Percentiles rank a stretch among this genome's conserved stretches.
Conservation (phyloP, 257 asterid genomes). For the Linaria vulgaris region DNA sequence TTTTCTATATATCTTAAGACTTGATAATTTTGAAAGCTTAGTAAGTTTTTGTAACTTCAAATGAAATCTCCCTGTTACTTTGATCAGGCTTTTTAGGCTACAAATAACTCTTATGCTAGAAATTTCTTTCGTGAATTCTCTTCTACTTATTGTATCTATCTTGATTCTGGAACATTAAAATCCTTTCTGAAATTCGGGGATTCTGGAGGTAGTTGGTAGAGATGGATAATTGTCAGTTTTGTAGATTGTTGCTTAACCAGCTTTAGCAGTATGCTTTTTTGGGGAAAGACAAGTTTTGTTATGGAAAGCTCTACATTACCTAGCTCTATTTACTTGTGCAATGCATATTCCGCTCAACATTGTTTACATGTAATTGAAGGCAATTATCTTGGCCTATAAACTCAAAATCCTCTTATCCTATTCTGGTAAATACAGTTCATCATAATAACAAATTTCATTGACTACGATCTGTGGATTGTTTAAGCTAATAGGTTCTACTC, state of each 20-base stretch:
- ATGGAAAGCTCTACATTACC: conserved; percentile 5
- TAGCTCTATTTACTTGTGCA: too few relatives aligned
- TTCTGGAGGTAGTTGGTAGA: background rate
- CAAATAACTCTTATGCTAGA: conserved; percentile 6
- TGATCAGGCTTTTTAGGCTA: conserved; percentile 10
- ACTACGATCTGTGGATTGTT: too few relatives aligned
- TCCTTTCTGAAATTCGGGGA: background rate
- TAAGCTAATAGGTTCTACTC: too few relatives aligned
- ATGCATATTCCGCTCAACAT: too few relatives aligned
- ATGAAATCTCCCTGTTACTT: background rate
- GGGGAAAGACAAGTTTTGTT: background rate
- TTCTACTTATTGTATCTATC: conserved; percentile 3
- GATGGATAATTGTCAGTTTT: background rate
- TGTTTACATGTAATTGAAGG: background rate
- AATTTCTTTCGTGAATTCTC: conserved; percentile 9
- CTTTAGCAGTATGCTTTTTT: background rate
- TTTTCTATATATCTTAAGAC: conserved; percentile 14
- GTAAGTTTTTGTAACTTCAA: conserved; percentile 3
- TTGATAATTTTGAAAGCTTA: conserved; percentile 16
- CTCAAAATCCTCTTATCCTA: background rate
- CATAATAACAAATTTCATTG: background rate
- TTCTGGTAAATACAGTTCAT: conserved; percentile 1
- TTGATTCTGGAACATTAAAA: background rate
- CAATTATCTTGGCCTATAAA: conserved; percentile 7
- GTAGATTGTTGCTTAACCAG: background rate